Evolutionary conservation across 257 asterid species (phyloP).

Genomic region (Solanum corneliomulleri): DNA sequence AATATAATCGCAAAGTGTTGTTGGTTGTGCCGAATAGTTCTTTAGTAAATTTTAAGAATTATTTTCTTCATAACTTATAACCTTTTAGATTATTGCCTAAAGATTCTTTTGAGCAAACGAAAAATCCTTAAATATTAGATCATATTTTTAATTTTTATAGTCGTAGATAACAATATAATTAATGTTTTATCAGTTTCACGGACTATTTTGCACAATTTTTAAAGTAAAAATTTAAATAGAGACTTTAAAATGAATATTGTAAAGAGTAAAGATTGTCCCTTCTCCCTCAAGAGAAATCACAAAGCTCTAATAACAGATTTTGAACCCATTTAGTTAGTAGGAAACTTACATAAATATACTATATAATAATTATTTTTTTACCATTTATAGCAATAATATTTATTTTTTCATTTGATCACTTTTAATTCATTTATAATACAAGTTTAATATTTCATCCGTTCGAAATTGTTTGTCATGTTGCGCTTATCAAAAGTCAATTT

Average conservation of each 20-base stretch:
- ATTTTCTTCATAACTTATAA: not conserved
- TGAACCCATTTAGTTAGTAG: not conserved
- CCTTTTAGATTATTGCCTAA: fast-evolving
- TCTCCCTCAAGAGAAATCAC: not conserved
- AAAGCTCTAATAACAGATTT: not conserved
- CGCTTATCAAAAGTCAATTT: too few relatives aligned
- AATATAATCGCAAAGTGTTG: not conserved
- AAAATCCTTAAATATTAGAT: not conserved
- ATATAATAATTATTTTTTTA: too few relatives aligned
- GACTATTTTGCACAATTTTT: not conserved
- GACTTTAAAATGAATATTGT: not conserved
- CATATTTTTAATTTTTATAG: too few relatives aligned
- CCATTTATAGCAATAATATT: too few relatives aligned
- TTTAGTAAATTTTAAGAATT: not conserved
- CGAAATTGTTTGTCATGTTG: too few relatives aligned
- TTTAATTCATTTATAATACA: too few relatives aligned
- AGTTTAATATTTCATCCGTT: too few relatives aligned
- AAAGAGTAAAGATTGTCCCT: not conserved
- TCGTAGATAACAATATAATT: not conserved
- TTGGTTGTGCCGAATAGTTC: not conserved
- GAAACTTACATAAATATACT: too few relatives aligned
- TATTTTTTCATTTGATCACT: too few relatives aligned
- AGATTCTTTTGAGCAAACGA: too few relatives aligned
- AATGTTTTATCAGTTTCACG: not conserved
- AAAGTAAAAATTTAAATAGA: not conserved